Conservation (phyloP, 2,329 filamentous ascomycete species). For the Coleophoma crateriformis region DNA sequence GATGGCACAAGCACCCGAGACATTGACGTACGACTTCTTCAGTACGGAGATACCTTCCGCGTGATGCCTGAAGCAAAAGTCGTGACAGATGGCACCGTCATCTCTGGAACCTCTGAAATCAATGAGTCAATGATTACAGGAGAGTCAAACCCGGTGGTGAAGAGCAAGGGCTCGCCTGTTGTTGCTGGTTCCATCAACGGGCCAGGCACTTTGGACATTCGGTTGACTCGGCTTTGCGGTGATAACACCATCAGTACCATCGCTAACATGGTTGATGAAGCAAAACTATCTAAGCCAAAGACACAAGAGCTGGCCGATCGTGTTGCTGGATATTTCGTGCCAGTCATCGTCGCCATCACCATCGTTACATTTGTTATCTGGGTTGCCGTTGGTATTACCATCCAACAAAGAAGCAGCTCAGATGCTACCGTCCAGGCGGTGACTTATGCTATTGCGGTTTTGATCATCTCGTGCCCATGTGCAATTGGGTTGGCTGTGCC, state of each 20-base stretch:
- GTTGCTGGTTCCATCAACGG: conserved; percentile 68
- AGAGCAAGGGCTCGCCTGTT: conserved; percentile 44
- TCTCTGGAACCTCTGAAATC: conserved; percentile 58
- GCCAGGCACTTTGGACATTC: conserved; percentile 52
- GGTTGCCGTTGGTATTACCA: conserved; percentile 51
- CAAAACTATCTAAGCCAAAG: conserved; percentile 61
- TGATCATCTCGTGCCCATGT: conserved; percentile 71
- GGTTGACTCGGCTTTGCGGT: conserved; percentile 54
- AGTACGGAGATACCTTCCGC: conserved; percentile 65
- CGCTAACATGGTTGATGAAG: conserved; percentile 64
- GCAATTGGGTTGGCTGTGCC: conserved; percentile 67
- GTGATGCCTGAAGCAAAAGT: conserved; percentile 53
- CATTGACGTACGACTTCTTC: conserved; percentile 62
- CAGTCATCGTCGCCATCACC: conserved; percentile 53
- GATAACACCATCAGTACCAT: conserved; percentile 71
- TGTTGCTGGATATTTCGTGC: conserved; percentile 65
- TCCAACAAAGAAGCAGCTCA: conserved; percentile 34
- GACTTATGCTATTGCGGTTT: conserved; percentile 65
- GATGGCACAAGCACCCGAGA: conserved; percentile 33
- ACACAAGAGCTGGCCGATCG: conserved; percentile 64
- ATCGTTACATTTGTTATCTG: conserved; percentile 57
- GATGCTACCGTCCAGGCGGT: conserved; percentile 54
- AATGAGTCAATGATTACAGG: conserved; percentile 78
- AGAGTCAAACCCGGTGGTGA: conserved; percentile 57
- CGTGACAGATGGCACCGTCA: conserved; percentile 64